Base-by-base conservation (phyloP, 2,329 filamentous ascomycete species). In the Drechslerella coelobrocha region DNA sequence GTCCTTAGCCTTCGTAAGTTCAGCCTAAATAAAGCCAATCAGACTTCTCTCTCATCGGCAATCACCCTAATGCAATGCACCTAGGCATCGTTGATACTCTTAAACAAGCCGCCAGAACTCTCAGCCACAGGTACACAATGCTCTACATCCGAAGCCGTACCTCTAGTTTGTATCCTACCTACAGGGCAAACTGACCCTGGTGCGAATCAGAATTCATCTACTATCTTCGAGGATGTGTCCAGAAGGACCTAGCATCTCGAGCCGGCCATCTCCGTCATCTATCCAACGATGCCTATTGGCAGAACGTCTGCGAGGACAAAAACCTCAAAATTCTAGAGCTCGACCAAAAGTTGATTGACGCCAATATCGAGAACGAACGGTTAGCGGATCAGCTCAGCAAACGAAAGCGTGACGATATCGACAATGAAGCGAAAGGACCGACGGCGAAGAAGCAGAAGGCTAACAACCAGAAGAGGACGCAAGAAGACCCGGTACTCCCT, bases 61-160 rank as follows among this genome's bases (percentile, higher is more conserved):
- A 10, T 34, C 43, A 29, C 29, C 31, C 5, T 9, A 2, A 24
- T 10, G 48, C 26, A 12, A 8, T 3, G 24, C 19, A 23, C 17
- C 24, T 27, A 69, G 65, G 65, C 65, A 24, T 69, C 65, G n/a
- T 62, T 69, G 26, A 62, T 69, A 2, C 48, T 69, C 24, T 39
- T 69, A n/a, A 69, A 69, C 47, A 69, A 69, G 37, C 65, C 65
- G 3, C 34, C 52, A 48, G 65, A 69, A 52, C 57, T 69, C 12
- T 62, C 41, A 31, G 65, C 60, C 2, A 52, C 57, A 37, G 65
- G 65, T 69, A 52, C 8, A 7, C 7, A n/a, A 0, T 19, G 4
- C 4, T 12, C 29, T 14, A 10, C 12, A 5, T 6, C 34, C 34
- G 12, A n/a, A 39, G 2, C 34, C 29, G 29, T 34, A 50, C 41